Base-by-base conservation (phyloP, 1,139 yeast genomes). In the Sugiyamaella castrensis region DNA sequence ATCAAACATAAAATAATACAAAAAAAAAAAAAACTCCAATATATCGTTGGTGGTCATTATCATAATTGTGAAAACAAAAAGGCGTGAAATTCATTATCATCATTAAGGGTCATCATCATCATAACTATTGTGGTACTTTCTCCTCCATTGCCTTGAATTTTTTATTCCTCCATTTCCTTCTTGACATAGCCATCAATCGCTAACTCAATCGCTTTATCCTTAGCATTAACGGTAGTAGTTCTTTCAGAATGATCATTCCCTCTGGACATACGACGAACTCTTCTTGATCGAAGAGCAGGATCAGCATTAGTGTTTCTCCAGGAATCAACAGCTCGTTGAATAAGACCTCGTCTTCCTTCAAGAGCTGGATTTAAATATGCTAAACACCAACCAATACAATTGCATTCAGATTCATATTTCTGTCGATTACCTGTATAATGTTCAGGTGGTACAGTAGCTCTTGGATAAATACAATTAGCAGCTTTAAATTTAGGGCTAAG, bases 321-420 rank as follows among this genome's bases (percentile, higher is more conserved):
- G 27, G 72, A 66, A 51, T 74, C 79, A 13, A 75, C 79, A 1
- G 79, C 79, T 34, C 79, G 65, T 56, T 75, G 79, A 13, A 74
- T 69, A 24, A 75, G 58, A 0, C 79, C 79, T 31, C 77, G 65
- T 40, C 71, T 71, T 41, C 61, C 62, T 26, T 71, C 65, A 13
- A 75, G 61, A 16, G 63, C 65, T 0, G 76, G 74, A 54, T 75
- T 75, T 31, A 67, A 58, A 57, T 62, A 66, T 4, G 73, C 66
- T 35, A 75, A 57, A 13, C 68, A 65, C 79, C 79, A 74, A 4
- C 78, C 79, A 44, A 75, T 68, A 34, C 66, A 63, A 55, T 75
- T 75, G 61, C 79, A 75, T 44, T 69, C 72, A 19, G 69, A 67
- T 51, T 75, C 79, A 56, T 75, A 75, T 40, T 63, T 59, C 30